Evolutionary conservation across 176 grass and related monocot genomes (phyloP).

Genomic region (Cenchrus fungigraminus): DNA sequence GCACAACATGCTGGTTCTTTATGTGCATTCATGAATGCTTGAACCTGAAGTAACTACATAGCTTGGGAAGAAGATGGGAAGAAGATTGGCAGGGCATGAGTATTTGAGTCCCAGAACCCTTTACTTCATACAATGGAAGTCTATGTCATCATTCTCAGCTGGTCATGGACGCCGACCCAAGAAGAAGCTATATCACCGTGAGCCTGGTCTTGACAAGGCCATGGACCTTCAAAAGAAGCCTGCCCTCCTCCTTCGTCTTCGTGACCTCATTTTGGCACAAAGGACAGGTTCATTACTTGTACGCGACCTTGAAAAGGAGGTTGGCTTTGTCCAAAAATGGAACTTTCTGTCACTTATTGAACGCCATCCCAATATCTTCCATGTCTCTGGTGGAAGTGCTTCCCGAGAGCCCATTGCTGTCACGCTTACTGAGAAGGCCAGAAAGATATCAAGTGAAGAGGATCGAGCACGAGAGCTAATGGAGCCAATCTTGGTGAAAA

Average conservation of each 20-base stretch:
- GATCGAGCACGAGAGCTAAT: conserved; percentile 51
- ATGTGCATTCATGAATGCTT: conserved; percentile 16
- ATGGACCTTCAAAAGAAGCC: conserved; percentile 90
- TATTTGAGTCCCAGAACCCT: conserved; percentile 4
- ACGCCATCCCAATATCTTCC: conserved; percentile 72
- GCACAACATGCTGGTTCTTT: background rate
- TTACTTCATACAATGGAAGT: conserved; percentile 39
- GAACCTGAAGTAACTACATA: background rate
- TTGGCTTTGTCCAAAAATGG: conserved; percentile 88
- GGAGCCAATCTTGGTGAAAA: conserved; percentile 81
- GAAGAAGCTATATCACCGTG: conserved; percentile 89
- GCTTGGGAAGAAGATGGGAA: conserved; percentile 7
- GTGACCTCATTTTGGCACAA: conserved; percentile 57
- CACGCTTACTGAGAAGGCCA: conserved; percentile 74
- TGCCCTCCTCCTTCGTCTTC: conserved; percentile 63
- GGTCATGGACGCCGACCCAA: conserved; percentile 63
- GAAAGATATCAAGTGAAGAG: conserved; percentile 66
- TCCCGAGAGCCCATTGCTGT: conserved; percentile 62
- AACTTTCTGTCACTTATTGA: conserved; percentile 71
- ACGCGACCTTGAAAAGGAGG: conserved; percentile 84
- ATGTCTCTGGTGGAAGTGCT: conserved; percentile 59
- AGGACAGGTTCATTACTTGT: conserved; percentile 63
- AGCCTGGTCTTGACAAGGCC: conserved; percentile 74
- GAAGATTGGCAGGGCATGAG: conserved; percentile 18
- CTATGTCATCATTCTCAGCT: conserved; percentile 59